A percentile compares a stretch with the other conserved stretches of the same genome.
Conservation (phyloP, 192 early-diverging fungal species). For the Geranomyces michiganensis region DNA sequence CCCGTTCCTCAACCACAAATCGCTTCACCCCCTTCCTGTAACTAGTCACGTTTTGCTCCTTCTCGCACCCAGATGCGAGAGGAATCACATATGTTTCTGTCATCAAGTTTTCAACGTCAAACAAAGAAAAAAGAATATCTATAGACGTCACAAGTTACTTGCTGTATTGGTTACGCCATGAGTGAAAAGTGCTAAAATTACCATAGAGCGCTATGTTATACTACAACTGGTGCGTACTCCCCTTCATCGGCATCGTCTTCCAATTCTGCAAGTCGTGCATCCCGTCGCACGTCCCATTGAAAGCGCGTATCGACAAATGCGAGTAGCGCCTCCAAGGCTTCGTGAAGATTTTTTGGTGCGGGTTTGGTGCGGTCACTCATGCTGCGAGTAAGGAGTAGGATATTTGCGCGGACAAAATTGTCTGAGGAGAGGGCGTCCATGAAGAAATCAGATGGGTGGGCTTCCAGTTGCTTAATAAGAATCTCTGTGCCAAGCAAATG, state of each 20-base stretch:
- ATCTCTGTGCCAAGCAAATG: neutral
- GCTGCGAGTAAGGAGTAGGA: conserved; percentile 47
- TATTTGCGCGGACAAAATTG: conserved; percentile 62
- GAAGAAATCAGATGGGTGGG: conserved; percentile 75
- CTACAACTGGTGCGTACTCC: conserved; percentile 46
- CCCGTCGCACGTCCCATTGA: conserved; percentile 66
- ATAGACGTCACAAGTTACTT: no score
- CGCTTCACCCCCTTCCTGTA: no score
- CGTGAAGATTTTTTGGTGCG: conserved; percentile 33
- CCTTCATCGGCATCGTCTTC: conserved; percentile 43
- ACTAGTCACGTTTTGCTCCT: no score
- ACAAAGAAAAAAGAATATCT: no score
- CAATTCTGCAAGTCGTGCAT: conserved; percentile 54
- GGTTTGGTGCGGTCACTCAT: conserved; percentile 27
- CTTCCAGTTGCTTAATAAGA: conserved; percentile 57
- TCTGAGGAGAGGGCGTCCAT: conserved; percentile 64
- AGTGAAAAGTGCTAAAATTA: neutral
- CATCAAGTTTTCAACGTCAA: no score
- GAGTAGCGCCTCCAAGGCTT: conserved; percentile 52
- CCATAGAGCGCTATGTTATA: neutral
- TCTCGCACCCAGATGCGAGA: no score
- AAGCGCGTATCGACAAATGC: conserved; percentile 59
- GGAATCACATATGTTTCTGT: no score
- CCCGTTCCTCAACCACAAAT: no score
- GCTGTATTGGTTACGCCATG: no score